Conservation (phyloP, 192 early-diverging fungal genomes). For the Rhizophagus sp. region DNA sequence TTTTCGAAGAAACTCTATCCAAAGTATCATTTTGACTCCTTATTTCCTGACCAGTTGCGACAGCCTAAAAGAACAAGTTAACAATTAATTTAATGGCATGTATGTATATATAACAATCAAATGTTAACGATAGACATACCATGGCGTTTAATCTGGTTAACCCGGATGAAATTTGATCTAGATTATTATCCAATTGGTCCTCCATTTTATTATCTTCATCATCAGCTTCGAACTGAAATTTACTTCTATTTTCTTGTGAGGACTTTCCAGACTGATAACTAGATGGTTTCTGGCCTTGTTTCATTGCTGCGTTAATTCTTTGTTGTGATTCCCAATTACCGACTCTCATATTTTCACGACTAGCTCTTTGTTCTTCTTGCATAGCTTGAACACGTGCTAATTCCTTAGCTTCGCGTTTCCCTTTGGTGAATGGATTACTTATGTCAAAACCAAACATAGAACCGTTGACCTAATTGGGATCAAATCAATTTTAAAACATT, state of each 20-base stretch:
- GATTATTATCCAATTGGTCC: conserved; percentile 68
- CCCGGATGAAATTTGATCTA: conserved; percentile 42
- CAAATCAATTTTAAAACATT: background rate
- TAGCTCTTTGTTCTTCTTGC: conserved; percentile 51
- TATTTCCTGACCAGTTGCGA: conserved; percentile 18
- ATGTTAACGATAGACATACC: background rate
- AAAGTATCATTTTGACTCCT: conserved; percentile 8
- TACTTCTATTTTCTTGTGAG: conserved; percentile 40
- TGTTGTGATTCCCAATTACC: conserved; percentile 60
- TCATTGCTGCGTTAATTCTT: conserved; percentile 51
- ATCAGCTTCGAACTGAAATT: conserved; percentile 69
- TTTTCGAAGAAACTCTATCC: conserved; percentile 1
- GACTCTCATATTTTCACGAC: conserved; percentile 53
- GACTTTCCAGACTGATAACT: conserved; percentile 46
- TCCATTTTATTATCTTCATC: conserved; percentile 67
- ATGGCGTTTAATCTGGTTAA: conserved; percentile 22
- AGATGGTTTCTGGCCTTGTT: conserved; percentile 13
- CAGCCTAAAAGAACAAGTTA: conserved; percentile 9
- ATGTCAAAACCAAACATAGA: conserved; percentile 74
- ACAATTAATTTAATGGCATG: background rate
- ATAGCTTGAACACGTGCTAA: conserved; percentile 50
- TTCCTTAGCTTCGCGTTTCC: conserved; percentile 59
- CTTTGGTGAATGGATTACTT: conserved; percentile 68
- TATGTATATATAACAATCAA: too few relatives aligned
- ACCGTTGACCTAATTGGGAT: conserved; percentile 51